phyloP scores from a whole-genome alignment of 192 early-diverging fungal species.

The Rhizophagus sp. region DNA sequence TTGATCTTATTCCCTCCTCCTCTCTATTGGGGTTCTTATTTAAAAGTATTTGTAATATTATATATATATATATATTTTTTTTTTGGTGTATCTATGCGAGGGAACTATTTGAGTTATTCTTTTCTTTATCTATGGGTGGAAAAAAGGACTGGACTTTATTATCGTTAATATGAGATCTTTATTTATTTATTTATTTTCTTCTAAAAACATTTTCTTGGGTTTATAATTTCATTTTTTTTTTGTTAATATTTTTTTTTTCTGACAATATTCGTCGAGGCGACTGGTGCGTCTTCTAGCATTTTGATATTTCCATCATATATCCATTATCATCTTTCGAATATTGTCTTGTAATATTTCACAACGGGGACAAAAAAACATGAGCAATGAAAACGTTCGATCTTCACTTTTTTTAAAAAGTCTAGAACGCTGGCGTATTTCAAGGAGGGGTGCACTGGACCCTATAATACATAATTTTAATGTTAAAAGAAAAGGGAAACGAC shows the following conservation, averaged over 20 bases:
- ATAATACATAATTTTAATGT: background rate
- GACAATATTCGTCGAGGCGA: slow-evolving; percentile 23
- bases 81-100: slow-evolving; percentile 1
- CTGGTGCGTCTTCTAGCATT: slow-evolving; percentile 18
- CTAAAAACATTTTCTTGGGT: slow-evolving; percentile 3
- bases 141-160: slow-evolving; percentile 33
- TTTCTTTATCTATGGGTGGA: slow-evolving; percentile 31
- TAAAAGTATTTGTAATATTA: background rate
- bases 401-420: background rate
- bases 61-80: background rate
- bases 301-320: background rate
- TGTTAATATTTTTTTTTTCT: slow-evolving; percentile 2
- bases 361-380: slow-evolving; percentile 18
- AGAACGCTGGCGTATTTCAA: background rate
- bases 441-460: background rate
- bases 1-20: background rate
- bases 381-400: slow-evolving; percentile 1
- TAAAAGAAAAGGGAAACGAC: slow-evolving; percentile 19
- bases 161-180: slow-evolving; percentile 1
- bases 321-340: slow-evolving; percentile 8
- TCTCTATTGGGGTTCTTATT: background rate
- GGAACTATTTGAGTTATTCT: background rate
- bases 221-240: slow-evolving; percentile 16
- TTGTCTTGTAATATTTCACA: slow-evolving; percentile 30
- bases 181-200: slow-evolving; percentile 2